These are phyloP conservation scores for Fusarium veterinarium DNA, from an alignment of 2,329 filamentous ascomycete species.

Conservation along the genomic window DNA sequence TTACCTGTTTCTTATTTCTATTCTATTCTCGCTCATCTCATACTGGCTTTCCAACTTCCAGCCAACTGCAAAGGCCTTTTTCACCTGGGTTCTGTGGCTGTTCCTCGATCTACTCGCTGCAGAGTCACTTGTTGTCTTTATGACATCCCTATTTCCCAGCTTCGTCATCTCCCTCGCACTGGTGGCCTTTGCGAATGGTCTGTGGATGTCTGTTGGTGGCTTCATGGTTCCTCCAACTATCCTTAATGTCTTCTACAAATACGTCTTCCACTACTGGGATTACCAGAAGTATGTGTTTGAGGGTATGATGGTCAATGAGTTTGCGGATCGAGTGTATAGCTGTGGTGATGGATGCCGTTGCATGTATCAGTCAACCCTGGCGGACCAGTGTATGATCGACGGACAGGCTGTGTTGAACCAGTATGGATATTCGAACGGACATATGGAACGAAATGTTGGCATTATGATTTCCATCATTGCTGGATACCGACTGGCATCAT, in stretches of 20 bases:
- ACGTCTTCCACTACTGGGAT: slow-evolving; percentile 89
- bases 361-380: slow-evolving; percentile 72
- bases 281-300: slow-evolving; percentile 90
- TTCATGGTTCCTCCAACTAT: slow-evolving; percentile 80
- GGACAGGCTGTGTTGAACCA: slow-evolving; percentile 76
- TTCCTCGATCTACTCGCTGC: slow-evolving; percentile 87
- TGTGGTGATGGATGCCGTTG: slow-evolving; percentile 67
- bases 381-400: slow-evolving; percentile 71
- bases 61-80: slow-evolving; percentile 73
- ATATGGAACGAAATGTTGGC: slow-evolving; percentile 81
- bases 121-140: slow-evolving; percentile 83
- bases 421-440: slow-evolving; percentile 75
- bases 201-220: slow-evolving; percentile 90
- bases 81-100: slow-evolving; percentile 84
- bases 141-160: slow-evolving; percentile 77
- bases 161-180: slow-evolving; percentile 85
- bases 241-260: slow-evolving; percentile 86
- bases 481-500: slow-evolving; percentile 67
- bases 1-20: slow-evolving; percentile 80
- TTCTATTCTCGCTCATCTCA: slow-evolving; percentile 79
- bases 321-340: slow-evolving; percentile 70
- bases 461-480: slow-evolving; percentile 82
- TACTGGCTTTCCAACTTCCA: slow-evolving; percentile 87
- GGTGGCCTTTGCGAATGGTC: slow-evolving; percentile 85
- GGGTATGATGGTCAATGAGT: slow-evolving; percentile 95